phyloP scores from a whole-genome alignment of 441 rosid species.

The Biscutella laevigata region DNA sequence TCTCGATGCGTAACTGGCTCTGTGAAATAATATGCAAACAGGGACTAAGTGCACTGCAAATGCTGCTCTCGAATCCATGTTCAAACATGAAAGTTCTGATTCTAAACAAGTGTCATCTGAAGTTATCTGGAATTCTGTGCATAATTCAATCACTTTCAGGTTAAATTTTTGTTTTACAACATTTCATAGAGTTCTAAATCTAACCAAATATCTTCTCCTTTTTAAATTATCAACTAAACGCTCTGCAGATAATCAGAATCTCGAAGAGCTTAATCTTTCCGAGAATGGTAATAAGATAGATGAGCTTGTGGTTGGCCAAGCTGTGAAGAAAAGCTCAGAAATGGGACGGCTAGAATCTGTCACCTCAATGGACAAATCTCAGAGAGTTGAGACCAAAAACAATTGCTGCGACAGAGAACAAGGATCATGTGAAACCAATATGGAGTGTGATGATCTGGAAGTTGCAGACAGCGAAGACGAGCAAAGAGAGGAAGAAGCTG shows the following conservation, averaged over 20 bases:
- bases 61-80: conserved; percentile 50
- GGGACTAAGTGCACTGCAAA: conserved; percentile 52
- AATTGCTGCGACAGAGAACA: conserved; percentile 15
- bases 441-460: conserved; percentile 40
- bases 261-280: conserved; percentile 75
- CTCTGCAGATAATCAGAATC: conserved; percentile 48
- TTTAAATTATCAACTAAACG: neutral
- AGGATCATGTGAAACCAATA: conserved; percentile 29
- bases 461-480: conserved; percentile 94
- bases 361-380: conserved; percentile 10
- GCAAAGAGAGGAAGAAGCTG: conserved; percentile 30
- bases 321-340: conserved; percentile 21
- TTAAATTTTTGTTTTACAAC: conserved; percentile 20
- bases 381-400: conserved; percentile 20
- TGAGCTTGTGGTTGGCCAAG: conserved; percentile 13
- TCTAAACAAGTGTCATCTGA: conserved; percentile 68
- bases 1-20: neutral
- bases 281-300: conserved; percentile 33
- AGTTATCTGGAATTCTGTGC: conserved; percentile 54
- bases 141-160: conserved; percentile 72
- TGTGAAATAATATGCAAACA: conserved; percentile 31
- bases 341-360: conserved; percentile 19
- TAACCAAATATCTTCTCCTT: neutral
- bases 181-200: neutral
- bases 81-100: conserved; percentile 54